Conservation (phyloP, 2,329 filamentous ascomycete species). For the Ceratocystis cacaofunesta region DNA sequence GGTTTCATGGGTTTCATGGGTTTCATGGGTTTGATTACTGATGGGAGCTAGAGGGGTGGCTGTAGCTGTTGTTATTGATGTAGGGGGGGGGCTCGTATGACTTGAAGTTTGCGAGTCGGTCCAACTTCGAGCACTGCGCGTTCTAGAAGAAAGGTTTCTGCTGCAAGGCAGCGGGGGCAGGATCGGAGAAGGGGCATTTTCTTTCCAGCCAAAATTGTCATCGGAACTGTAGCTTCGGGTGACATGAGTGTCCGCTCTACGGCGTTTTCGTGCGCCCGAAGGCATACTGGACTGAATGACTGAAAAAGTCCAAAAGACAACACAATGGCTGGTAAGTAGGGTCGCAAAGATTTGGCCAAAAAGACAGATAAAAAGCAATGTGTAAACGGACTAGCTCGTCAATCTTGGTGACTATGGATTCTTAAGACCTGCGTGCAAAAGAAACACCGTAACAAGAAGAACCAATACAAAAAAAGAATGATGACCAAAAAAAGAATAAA, state of each 20-base stretch:
- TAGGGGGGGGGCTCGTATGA: neutral
- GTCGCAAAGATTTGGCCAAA: neutral
- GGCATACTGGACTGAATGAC: neutral
- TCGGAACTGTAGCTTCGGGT: constrained; percentile 9
- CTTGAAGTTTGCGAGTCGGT: neutral
- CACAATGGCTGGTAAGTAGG: neutral
- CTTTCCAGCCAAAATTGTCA: constrained; percentile 8
- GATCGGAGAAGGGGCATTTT: constrained; percentile 9
- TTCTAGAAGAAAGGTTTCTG: neutral
- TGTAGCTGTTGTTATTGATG: neutral
- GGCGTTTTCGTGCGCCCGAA: constrained; percentile 5
- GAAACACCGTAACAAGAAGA: constrained; percentile 3
- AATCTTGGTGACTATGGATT: neutral
- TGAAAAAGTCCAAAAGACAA: neutral
- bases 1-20: neutral
- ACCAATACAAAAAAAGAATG: neutral
- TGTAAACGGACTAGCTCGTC: neutral
- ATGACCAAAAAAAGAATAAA: constrained; percentile 3
- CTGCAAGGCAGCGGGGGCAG: neutral
- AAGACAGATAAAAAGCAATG: neutral
- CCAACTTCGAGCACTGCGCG: constrained; percentile 1
- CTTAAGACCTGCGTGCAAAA: neutral
- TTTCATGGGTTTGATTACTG: neutral
- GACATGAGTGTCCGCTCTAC: constrained; percentile 1
- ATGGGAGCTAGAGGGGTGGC: neutral